A percentile compares a stretch with the other conserved stretches of the same genome.
phyloP scores from a whole-genome alignment of 2,329 filamentous ascomycete species.

The Tolypocladium tundrense region DNA sequence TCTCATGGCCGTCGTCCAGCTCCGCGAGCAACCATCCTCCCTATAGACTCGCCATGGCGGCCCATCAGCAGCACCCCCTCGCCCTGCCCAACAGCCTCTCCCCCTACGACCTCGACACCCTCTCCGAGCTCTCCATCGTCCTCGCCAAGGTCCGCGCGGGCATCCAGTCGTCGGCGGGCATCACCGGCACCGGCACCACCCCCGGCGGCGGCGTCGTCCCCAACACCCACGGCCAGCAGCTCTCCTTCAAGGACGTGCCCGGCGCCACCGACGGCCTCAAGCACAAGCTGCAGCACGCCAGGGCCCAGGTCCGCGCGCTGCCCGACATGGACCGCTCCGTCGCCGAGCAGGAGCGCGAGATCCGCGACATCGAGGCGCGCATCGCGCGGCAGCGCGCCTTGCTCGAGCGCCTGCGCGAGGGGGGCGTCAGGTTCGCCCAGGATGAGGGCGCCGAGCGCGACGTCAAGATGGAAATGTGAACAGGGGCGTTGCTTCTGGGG shows the following conservation, averaged over 20 bases:
- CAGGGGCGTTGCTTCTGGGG: conserved; percentile 7
- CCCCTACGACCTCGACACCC: conserved; percentile 74
- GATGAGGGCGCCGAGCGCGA: conserved; percentile 18
- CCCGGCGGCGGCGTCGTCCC: conserved; percentile 17
- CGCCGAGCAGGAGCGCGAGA: conserved; percentile 62
- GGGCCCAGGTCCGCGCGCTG: conserved; percentile 52
- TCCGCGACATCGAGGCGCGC: conserved; percentile 52
- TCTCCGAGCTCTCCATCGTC: conserved; percentile 71
- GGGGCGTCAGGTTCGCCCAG: conserved; percentile 24
- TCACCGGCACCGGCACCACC: conserved; percentile 28
- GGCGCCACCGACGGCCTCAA: conserved; percentile 70
- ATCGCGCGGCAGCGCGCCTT: conserved; percentile 52
- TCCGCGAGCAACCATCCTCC: neutral
- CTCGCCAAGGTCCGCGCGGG: conserved; percentile 60
- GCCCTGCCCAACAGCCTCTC: conserved; percentile 56
- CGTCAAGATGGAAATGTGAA: conserved; percentile 30
- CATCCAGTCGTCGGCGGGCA: conserved; percentile 28
- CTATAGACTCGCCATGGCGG: neutral
- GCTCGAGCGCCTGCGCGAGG: conserved; percentile 42
- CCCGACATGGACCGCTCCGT: conserved; percentile 60
- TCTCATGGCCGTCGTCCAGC: neutral
- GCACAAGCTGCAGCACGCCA: conserved; percentile 72
- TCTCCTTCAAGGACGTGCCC: conserved; percentile 63
- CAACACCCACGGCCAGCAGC: conserved; percentile 23
- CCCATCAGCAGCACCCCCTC: conserved; percentile 28